These are phyloP conservation scores for Juglanconis juglandina DNA, from an alignment of 2,329 filamentous ascomycete species.

Conservation along the genomic window DNA sequence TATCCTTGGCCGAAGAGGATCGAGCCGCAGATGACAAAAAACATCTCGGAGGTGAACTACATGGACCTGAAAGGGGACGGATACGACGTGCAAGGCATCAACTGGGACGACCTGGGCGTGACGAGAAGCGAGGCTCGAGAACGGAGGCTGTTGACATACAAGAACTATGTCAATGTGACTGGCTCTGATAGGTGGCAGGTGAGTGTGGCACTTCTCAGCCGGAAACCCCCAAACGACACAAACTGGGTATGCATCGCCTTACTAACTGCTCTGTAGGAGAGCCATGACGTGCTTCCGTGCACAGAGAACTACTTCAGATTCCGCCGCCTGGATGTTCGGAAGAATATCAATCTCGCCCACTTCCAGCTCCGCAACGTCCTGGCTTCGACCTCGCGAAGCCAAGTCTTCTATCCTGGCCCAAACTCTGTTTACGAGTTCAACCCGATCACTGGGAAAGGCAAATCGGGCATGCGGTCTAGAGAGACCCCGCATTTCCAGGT, in stretches of 20 bases:
- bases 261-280: constrained; percentile 20
- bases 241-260: neutral
- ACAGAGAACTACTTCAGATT: constrained; percentile 56
- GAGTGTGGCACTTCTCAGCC: constrained; percentile 30
- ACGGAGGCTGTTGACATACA: constrained; percentile 47
- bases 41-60: constrained; percentile 28
- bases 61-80: constrained; percentile 51
- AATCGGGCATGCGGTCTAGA: constrained; percentile 36
- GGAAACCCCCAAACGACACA: neutral
- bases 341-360: constrained; percentile 55
- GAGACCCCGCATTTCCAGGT: constrained; percentile 32
- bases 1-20: constrained; percentile 33
- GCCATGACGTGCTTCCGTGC: constrained; percentile 34
- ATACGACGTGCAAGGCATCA: constrained; percentile 57
- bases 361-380: constrained; percentile 65
- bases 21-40: constrained; percentile 22
- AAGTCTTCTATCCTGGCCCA: constrained; percentile 54
- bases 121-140: constrained; percentile 46
- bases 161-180: constrained; percentile 54
- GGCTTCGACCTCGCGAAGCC: constrained; percentile 52
- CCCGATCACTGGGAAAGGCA: constrained; percentile 44
- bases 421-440: constrained; percentile 51
- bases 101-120: constrained; percentile 54
- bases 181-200: constrained; percentile 47
- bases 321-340: constrained; percentile 52